These are phyloP conservation scores for Pleurotus salmoneostramineus DNA, from an alignment of 768 basidiomycete species.

Conservation along the genomic window DNA sequence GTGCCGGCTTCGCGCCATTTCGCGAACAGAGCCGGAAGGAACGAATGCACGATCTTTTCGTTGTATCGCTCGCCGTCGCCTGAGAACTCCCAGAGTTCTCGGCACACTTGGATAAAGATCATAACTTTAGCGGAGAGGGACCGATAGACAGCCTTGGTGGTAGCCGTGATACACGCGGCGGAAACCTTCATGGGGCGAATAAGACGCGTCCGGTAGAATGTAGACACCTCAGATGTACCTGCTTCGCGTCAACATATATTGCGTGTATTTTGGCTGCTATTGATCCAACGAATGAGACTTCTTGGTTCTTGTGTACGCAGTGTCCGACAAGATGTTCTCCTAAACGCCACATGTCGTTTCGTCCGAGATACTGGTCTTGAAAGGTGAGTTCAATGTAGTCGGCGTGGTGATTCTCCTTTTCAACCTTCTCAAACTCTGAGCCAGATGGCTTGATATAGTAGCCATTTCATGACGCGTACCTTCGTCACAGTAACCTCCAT, in stretches of 20 bases:
- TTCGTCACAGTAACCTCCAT: conserved; percentile 71
- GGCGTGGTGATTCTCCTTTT: conserved; percentile 57
- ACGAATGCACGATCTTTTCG: conserved; percentile 97
- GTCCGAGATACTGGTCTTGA: conserved; percentile 91
- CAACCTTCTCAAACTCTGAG: conserved; percentile 46
- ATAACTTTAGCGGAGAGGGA: conserved; percentile 90
- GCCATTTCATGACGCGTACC: conserved; percentile 26
- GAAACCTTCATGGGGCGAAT: conserved; percentile 49
- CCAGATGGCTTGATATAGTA: neutral
- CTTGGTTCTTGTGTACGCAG: conserved; percentile 82
- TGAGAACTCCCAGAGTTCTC: conserved; percentile 95
- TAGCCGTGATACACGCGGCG: conserved; percentile 72
- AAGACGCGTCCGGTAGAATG: conserved; percentile 2
- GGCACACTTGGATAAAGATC: conserved; percentile 94
- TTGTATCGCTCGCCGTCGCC: conserved; percentile 95
- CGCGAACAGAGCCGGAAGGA: conserved; percentile 83
- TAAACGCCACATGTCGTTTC: conserved; percentile 96
- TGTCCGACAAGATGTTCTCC: conserved; percentile 77
- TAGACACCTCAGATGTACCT: conserved; percentile 34
- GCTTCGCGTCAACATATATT: conserved; percentile 68
- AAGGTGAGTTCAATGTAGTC: conserved; percentile 89
- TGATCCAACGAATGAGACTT: conserved; percentile 79
- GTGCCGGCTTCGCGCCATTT: conserved; percentile 84
- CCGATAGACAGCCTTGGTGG: conserved; percentile 87
- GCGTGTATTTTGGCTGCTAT: conserved; percentile 79